Evolutionary conservation across 1,139 yeast species (phyloP).

Genomic region (Taphrina wiesneri): DNA sequence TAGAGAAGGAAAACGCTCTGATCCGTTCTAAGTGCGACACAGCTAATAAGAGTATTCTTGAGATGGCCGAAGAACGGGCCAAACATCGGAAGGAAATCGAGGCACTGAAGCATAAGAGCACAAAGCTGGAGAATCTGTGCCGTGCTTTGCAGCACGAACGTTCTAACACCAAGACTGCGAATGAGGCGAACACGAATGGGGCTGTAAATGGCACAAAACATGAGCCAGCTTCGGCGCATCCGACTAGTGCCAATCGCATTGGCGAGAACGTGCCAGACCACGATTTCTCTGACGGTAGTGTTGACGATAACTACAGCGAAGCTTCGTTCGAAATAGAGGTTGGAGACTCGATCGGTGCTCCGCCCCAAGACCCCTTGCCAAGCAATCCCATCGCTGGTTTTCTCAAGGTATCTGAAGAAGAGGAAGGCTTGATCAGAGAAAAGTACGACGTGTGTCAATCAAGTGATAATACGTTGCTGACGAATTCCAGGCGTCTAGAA

Average conservation of each 20-base stretch:
- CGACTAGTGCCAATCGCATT: not conserved
- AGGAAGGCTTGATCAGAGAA: slow-evolving; percentile 18
- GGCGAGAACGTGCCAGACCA: not conserved
- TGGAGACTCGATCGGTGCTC: not conserved
- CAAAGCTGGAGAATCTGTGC: slow-evolving; percentile 39
- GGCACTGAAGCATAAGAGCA: slow-evolving; percentile 35
- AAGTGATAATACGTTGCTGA: not conserved
- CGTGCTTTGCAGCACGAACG: slow-evolving; percentile 40
- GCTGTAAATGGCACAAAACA: not conserved
- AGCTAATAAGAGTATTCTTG: slow-evolving; percentile 38
- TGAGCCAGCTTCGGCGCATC: not conserved
- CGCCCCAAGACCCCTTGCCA: slow-evolving; percentile 11
- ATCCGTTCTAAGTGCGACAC: slow-evolving; percentile 38
- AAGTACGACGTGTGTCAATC: not conserved
- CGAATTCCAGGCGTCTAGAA: not conserved
- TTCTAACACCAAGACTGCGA: not conserved
- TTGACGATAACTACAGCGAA: slow-evolving; percentile 23
- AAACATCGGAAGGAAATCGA: slow-evolving; percentile 38
- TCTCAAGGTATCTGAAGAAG: slow-evolving; percentile 19
- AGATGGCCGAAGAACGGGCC: slow-evolving; percentile 40
- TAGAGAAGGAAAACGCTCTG: slow-evolving; percentile 39
- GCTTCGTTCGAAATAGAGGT: slow-evolving; percentile 18
- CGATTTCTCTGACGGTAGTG: slow-evolving; percentile 14
- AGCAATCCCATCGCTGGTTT: slow-evolving; percentile 14
- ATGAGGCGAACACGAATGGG: not conserved